phyloP scores from a whole-genome alignment of 2,329 filamentous ascomycete species.

The Sporothrix luriei region DNA sequence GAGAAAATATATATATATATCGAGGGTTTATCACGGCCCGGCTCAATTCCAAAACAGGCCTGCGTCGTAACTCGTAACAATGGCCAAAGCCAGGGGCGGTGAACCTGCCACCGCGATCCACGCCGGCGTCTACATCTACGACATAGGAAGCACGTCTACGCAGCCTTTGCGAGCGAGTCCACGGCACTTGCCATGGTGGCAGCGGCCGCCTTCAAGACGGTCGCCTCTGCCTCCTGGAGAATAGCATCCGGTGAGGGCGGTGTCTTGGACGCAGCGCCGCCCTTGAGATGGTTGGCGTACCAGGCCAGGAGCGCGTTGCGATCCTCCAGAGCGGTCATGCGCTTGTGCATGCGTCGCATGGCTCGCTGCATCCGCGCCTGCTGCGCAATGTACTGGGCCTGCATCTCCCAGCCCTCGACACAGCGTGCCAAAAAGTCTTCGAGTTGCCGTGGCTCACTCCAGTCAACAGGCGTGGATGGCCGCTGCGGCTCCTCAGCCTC shows the following conservation, averaged over 20 bases:
- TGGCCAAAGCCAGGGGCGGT: not conserved
- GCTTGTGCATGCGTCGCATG: slow-evolving; percentile 20
- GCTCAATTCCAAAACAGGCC: not conserved
- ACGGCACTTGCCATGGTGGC: slow-evolving; percentile 18
- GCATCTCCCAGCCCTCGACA: slow-evolving; percentile 27
- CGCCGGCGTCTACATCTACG: not conserved
- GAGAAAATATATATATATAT: not conserved
- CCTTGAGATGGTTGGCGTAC: slow-evolving; percentile 26
- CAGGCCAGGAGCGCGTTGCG: slow-evolving; percentile 26
- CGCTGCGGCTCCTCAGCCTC: not conserved
- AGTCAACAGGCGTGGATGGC: not conserved
- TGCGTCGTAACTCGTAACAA: not conserved
- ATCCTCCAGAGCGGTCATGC: slow-evolving; percentile 19
- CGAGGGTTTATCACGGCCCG: not conserved
- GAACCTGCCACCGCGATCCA: not conserved
- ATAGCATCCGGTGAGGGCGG: not conserved
- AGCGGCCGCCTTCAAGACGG: slow-evolving; percentile 2
- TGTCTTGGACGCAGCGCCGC: not conserved
- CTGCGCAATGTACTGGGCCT: not conserved
- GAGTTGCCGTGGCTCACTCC: slow-evolving; percentile 23
- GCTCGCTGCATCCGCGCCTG: not conserved
- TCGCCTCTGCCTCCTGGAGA: not conserved
- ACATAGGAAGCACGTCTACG: not conserved
- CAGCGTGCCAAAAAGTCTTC: slow-evolving; percentile 22
- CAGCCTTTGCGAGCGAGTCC: not conserved